Base-by-base conservation (phyloP, 2,329 filamentous ascomycete genomes). In the Cytospora paraplurivora region DNA sequence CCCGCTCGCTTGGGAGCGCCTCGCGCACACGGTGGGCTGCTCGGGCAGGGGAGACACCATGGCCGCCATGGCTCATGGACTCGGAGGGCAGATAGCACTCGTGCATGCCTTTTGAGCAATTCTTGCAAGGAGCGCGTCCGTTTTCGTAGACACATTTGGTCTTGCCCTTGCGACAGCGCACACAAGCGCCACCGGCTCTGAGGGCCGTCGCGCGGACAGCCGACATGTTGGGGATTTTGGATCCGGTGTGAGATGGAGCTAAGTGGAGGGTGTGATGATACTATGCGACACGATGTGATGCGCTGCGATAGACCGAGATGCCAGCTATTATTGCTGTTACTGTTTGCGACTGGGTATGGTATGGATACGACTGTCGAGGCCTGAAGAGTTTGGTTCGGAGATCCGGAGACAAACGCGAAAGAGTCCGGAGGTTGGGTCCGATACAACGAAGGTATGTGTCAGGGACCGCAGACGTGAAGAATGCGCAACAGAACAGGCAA, bases 71-170 rank as follows among this genome's bases (percentile, higher is more conserved):
- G 67, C 81, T 80, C 78, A 85, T 82, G 66, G 80, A 84, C 75
- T 86, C 84, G 35, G 83, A 86, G 47, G 84, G 84, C 21, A 87
- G 76, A 72, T 86, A 87, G 76, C 84, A 87, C 62, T 86, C 83
- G 73, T 87, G 84, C 82, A 86, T 82, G 65, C 84, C 84, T 74
- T 87, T 87, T 55, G 83, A 82, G 75, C 84, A 87, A 75, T 87
- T 87, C 72, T 85, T 84, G 77, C 84, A 87, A 13, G 84, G 84
- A n/a, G 83, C 82, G 72, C 83, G 79, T 58, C 83, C 84, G 69
- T 85, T 86, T 67, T 86, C 84, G 76, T 87, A 87, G 70, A 86
- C 84, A 67, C 84, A 87, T 70, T 86, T 86, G 59, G 84, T 87
- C 75, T 87, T 87, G 76, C 84, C 84, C 72, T 86, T 87, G 73